Percentiles rank a stretch among this genome's conserved stretches.
Evolutionary conservation across 2,329 filamentous ascomycete species (phyloP).

Genomic region (Sarocladium oryzae): DNA sequence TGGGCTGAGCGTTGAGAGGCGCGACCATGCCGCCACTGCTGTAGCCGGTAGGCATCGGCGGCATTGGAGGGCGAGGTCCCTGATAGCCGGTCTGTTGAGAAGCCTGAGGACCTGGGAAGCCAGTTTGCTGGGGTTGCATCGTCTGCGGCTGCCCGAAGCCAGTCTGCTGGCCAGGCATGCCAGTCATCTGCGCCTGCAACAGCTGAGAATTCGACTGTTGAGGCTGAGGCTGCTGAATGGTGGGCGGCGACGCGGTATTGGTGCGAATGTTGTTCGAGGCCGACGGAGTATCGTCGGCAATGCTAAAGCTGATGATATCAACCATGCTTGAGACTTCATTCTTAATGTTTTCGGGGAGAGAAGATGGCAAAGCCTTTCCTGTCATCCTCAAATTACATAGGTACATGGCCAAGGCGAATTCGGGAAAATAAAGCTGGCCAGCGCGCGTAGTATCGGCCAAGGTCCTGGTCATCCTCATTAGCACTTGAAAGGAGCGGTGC

Average conservation of each 20-base stretch:
- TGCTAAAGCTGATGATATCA: conserved; percentile 94
- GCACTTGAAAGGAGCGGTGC: background rate
- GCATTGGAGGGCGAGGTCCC: conserved; percentile 85
- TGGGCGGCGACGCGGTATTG: conserved; percentile 42
- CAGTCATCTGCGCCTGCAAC: conserved; percentile 61
- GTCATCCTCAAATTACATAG: conserved; percentile 91
- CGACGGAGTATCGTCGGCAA: conserved; percentile 64
- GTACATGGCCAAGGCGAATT: conserved; percentile 98
- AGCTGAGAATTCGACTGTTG: conserved; percentile 66
- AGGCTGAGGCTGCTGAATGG: conserved; percentile 64
- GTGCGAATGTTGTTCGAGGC: conserved; percentile 57
- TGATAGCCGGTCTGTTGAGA: conserved; percentile 73
- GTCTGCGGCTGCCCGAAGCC: conserved; percentile 53
- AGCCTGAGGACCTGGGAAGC: conserved; percentile 60
- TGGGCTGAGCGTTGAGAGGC: conserved; percentile 85
- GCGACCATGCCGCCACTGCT: conserved; percentile 53
- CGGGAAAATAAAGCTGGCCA: conserved; percentile 91
- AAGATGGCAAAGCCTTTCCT: conserved; percentile 69
- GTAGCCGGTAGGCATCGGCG: conserved; percentile 62
- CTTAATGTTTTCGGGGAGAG: conserved; percentile 76
- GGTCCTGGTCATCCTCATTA: conserved; percentile 50
- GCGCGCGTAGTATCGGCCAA: conserved; percentile 93
- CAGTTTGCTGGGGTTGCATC: conserved; percentile 63
- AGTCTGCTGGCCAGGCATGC: conserved; percentile 36
- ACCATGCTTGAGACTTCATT: conserved; percentile 99